Conservation (phyloP, 1,284 basidiomycete genomes). For the Malassezia dermatis region DNA sequence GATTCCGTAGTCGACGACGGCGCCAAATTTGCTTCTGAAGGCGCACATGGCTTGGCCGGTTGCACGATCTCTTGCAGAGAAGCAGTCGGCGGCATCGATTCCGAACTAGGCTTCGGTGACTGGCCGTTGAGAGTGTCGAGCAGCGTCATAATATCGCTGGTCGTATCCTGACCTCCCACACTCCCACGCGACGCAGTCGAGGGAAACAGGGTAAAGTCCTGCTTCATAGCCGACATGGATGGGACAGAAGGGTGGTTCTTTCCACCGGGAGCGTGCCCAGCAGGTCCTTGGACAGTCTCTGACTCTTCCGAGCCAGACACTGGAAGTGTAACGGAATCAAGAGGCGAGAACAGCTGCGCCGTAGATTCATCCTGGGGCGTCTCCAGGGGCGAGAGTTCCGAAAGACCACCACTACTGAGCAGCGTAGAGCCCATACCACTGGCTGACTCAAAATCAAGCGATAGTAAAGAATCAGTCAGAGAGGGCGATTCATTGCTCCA, state of each 20-base stretch:
- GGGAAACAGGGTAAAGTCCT: slow-evolving; percentile 15
- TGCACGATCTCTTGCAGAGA: slow-evolving; percentile 1
- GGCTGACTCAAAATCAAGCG: slow-evolving; percentile 13
- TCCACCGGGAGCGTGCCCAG: neutral
- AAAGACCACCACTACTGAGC: neutral
- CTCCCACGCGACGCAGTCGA: neutral
- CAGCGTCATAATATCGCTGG: neutral
- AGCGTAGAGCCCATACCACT: neutral
- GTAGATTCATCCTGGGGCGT: neutral
- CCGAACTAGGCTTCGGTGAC: neutral
- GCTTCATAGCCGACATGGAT: neutral
- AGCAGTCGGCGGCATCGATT: neutral
- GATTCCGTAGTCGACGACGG: neutral
- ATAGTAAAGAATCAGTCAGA: slow-evolving; percentile 13
- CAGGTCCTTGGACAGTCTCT: neutral
- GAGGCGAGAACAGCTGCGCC: slow-evolving; percentile 3
- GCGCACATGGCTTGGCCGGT: neutral
- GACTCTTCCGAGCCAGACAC: neutral
- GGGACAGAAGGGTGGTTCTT: neutral
- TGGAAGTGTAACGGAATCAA: neutral
- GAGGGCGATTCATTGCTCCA: slow-evolving; percentile 15
- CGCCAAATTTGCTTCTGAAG: neutral
- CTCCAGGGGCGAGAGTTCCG: neutral
- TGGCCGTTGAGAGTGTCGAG: slow-evolving; percentile 9
- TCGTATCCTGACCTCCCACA: neutral